Conservation (phyloP, 1,139 yeast species). For the Blastobotrys buckinghamii region DNA sequence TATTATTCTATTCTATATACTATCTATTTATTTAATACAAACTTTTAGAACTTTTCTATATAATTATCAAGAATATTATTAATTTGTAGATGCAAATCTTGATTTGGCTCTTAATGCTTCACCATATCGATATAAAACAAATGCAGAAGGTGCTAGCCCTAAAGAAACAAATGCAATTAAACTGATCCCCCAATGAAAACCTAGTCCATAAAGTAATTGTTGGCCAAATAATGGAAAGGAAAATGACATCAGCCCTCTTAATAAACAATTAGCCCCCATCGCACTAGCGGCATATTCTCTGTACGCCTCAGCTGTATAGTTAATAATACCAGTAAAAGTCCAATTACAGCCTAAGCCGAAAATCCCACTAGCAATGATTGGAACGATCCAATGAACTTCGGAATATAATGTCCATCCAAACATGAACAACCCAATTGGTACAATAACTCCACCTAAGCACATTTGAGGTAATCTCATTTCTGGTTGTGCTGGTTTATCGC, state of each 20-base stretch:
- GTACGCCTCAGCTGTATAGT: conserved; percentile 53
- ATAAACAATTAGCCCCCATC: conserved; percentile 62
- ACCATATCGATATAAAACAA: conserved; percentile 15
- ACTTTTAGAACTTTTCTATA: no score
- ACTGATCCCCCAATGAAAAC: conserved; percentile 54
- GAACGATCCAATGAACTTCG: conserved; percentile 73
- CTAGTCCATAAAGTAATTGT: conserved; percentile 47
- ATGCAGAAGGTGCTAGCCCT: conserved; percentile 21
- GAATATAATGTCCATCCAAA: conserved; percentile 69
- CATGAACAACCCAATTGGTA: conserved; percentile 60
- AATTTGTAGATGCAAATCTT: conserved; percentile 6
- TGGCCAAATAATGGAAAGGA: conserved; percentile 65
- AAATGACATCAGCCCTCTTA: conserved; percentile 56
- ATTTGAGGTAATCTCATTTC: conserved; percentile 49
- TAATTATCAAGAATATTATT: no score
- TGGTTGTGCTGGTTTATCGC: conserved; percentile 34
- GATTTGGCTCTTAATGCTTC: conserved; percentile 5
- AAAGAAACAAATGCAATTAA: conserved; percentile 37
- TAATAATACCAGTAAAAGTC: conserved; percentile 44
- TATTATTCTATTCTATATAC: neutral
- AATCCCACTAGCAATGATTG: conserved; percentile 56
- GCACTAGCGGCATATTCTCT: conserved; percentile 59
- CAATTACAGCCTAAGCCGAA: conserved; percentile 53
- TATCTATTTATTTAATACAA: no score
- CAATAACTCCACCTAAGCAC: conserved; percentile 39